Conservation (phyloP, 2,329 filamentous ascomycete species). For the Eurotiales sp. region DNA sequence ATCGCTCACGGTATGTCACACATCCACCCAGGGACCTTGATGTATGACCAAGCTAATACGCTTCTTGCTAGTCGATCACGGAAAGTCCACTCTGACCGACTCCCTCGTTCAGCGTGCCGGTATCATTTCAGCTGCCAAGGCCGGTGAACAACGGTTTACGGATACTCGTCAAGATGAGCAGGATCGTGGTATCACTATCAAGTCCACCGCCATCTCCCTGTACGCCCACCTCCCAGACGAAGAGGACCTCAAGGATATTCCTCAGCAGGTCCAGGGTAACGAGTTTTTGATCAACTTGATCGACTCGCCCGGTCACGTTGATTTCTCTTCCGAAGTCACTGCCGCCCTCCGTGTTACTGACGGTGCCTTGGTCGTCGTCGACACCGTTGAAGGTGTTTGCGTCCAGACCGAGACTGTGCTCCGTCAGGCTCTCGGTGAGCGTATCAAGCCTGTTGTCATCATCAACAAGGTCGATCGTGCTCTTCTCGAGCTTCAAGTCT, state of each 20-base stretch:
- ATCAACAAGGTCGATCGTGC: constrained; percentile 99
- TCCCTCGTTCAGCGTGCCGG: constrained; percentile 98
- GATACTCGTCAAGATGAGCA: constrained; percentile 97
- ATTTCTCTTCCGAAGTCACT: constrained; percentile 99
- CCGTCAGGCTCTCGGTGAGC: constrained; percentile 97
- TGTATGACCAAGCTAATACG: too few species aligned
- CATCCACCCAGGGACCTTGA: too few species aligned
- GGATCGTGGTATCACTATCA: constrained; percentile 99
- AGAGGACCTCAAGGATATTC: constrained; percentile 93
- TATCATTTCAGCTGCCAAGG: constrained; percentile 98
- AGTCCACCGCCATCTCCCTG: constrained; percentile 99
- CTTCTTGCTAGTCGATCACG: constrained; percentile 84
- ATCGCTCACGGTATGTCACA: constrained; percentile 83
- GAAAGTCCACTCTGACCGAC: constrained; percentile 99
- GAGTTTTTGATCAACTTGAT: constrained; percentile 99
- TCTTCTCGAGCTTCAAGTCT: constrained; percentile 96
- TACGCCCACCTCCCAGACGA: constrained; percentile 77
- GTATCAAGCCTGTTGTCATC: constrained; percentile 98
- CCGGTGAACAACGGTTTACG: constrained; percentile 91
- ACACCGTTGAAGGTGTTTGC: constrained; percentile 99
- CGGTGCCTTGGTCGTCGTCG: constrained; percentile 98
- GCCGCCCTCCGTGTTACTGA: constrained; percentile 99
- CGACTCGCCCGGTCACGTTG: constrained; percentile 99
- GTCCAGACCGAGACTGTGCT: constrained; percentile 99
- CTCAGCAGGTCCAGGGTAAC: constrained; percentile 79